These are phyloP conservation scores for Antitrichia curtipendula DNA, from an alignment of 225 moss, liverwort and hornwort species.

Conservation along the genomic window DNA sequence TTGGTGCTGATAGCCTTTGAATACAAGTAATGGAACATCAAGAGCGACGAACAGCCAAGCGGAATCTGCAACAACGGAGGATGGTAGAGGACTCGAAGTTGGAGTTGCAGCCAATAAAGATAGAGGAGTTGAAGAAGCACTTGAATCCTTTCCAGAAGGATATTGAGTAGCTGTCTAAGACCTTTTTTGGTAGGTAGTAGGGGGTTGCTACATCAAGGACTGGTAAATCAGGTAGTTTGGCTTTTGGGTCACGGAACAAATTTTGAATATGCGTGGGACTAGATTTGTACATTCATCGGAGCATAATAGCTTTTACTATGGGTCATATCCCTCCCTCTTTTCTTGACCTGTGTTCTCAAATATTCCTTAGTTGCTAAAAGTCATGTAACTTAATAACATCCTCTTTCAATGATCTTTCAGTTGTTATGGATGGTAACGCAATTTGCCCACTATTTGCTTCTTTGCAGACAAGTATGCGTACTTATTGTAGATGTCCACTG, in stretches of 20 bases:
- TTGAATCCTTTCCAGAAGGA: slow-evolving; percentile 34
- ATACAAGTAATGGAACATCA: slow-evolving; percentile 6
- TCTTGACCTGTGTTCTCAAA: background rate
- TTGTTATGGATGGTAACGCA: background rate
- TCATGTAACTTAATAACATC: background rate
- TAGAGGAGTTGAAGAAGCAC: background rate
- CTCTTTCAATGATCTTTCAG: background rate
- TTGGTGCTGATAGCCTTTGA: slow-evolving; percentile 11
- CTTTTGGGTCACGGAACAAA: background rate
- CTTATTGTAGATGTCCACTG: no score
- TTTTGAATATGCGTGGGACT: background rate
- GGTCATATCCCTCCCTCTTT: background rate
- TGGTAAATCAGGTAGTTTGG: background rate
- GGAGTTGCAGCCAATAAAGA: background rate
- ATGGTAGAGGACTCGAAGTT: background rate
- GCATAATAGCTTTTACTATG: background rate
- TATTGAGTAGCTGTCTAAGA: slow-evolving; percentile 33
- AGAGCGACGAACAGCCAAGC: background rate
- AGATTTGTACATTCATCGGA: slow-evolving; percentile 7
- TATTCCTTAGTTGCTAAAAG: background rate
- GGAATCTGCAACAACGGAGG: background rate
- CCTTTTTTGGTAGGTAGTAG: slow-evolving; percentile 20
- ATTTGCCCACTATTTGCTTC: background rate
- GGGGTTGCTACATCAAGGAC: background rate
- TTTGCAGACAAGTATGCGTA: background rate